Evolutionary conservation across 805 yeast genomes (phyloP).

Genomic region (Candida saitoana): DNA sequence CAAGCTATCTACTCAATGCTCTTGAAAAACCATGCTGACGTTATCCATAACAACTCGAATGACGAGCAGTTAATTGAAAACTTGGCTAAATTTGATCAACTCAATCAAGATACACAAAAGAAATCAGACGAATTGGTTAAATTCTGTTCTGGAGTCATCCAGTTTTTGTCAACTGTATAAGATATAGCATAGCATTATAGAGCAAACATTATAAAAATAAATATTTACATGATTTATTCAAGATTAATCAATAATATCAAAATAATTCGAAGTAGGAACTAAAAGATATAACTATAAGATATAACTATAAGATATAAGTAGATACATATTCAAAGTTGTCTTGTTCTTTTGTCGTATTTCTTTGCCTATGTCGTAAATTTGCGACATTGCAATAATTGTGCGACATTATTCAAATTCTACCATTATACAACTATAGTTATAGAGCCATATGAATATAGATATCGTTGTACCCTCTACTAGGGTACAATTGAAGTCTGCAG

Average conservation of each 20-base stretch:
- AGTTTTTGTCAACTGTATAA: slow-evolving; percentile 49
- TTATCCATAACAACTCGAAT: slow-evolving; percentile 41
- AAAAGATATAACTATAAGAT: too few species aligned
- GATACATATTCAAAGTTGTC: too few species aligned
- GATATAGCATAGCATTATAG: slow-evolving; percentile 1
- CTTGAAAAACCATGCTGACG: slow-evolving; percentile 78
- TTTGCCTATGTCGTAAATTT: too few species aligned
- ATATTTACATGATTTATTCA: too few species aligned
- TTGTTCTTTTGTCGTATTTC: too few species aligned
- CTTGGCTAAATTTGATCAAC: slow-evolving; percentile 46
- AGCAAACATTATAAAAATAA: too few species aligned
- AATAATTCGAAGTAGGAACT: too few species aligned
- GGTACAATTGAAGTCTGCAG: slow-evolving; percentile 22
- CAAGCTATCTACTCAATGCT: slow-evolving; percentile 79
- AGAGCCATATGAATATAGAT: slow-evolving; percentile 37
- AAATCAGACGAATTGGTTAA: slow-evolving; percentile 65
- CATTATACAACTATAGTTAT: too few species aligned
- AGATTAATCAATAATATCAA: too few species aligned
- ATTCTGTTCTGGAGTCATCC: slow-evolving; percentile 76
- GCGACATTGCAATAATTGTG: too few species aligned
- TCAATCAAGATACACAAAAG: slow-evolving; percentile 38
- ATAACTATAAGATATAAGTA: too few species aligned
- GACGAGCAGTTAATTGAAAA: slow-evolving; percentile 42
- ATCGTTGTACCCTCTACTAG: slow-evolving; percentile 34
- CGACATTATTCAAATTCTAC: too few species aligned